Evolutionary conservation across 257 asterid species (phyloP).

Genomic region (Solanum stenotomum): DNA sequence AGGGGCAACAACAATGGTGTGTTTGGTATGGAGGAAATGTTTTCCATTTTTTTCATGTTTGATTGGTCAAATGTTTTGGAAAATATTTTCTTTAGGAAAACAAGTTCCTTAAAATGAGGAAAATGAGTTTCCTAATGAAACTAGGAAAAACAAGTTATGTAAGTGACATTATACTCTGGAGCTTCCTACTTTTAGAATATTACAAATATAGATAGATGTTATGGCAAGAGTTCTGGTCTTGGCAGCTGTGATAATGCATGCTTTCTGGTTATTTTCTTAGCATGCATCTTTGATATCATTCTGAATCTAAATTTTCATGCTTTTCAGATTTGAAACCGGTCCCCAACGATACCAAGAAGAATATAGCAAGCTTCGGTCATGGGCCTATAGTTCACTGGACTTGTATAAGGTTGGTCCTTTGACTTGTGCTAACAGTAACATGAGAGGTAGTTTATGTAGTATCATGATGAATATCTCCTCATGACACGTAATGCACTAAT

Average conservation of each 20-base stretch:
- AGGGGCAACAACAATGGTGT: background rate
- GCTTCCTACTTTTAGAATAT: background rate
- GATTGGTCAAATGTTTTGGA: background rate
- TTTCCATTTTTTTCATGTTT: background rate
- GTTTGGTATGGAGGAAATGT: background rate
- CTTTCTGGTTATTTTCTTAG: background rate
- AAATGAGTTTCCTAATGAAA: background rate
- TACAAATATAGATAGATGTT: background rate
- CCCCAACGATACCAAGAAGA: slow-evolving; percentile 86
- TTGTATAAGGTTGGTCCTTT: slow-evolving; percentile 61
- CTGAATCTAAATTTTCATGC: background rate
- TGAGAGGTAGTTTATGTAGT: background rate
- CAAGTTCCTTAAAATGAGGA: background rate
- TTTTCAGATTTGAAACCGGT: slow-evolving; percentile 50
- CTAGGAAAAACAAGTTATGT: background rate
- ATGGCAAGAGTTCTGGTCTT: background rate
- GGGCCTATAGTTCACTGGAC: slow-evolving; percentile 93
- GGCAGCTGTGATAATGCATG: background rate
- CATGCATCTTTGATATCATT: background rate
- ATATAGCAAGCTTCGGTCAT: slow-evolving; percentile 78
- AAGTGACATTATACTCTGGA: background rate
- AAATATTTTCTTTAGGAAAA: background rate
- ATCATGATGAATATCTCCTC: background rate
- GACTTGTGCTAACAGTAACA: background rate
- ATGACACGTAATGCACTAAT: background rate